These are phyloP conservation scores for Westerdykella sp. DNA, from an alignment of 2,329 filamentous ascomycete genomes.

Conservation along the genomic window DNA sequence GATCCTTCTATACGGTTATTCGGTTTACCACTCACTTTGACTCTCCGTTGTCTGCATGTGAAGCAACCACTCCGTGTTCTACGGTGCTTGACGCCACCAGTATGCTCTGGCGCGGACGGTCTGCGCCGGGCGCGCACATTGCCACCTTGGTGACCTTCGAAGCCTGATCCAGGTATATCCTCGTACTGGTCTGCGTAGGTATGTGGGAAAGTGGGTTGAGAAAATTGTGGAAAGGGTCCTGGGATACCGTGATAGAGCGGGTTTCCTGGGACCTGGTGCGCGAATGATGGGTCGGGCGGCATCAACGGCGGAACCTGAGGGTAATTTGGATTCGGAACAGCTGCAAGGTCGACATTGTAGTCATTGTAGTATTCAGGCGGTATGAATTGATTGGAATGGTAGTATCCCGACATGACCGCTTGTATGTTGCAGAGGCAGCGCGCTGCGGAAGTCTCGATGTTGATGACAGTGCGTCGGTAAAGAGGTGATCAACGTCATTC, in stretches of 20 bases:
- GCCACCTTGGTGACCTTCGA: background rate
- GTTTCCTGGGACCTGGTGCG: constrained; percentile 25
- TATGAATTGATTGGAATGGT: constrained; percentile 27
- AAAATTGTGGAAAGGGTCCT: constrained; percentile 28
- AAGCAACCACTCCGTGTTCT: constrained; percentile 90
- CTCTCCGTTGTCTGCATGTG: constrained; percentile 81
- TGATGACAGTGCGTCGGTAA: constrained; percentile 22
- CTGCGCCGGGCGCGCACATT: constrained; percentile 23
- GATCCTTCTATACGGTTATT: constrained; percentile 5
- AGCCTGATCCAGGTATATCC: constrained; percentile 17
- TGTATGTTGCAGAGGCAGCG: constrained; percentile 5
- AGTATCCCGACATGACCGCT: constrained; percentile 35
- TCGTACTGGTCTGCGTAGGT: constrained; percentile 33
- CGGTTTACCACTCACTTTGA: constrained; percentile 52
- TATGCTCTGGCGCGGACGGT: constrained; percentile 26
- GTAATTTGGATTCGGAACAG: constrained; percentile 16
- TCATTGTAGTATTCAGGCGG: constrained; percentile 35
- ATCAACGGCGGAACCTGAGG: constrained; percentile 24
- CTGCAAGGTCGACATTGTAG: constrained; percentile 30
- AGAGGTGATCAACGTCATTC: constrained; percentile 35
- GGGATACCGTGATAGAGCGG: constrained; percentile 27
- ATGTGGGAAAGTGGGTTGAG: constrained; percentile 27
- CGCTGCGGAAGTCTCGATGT: constrained; percentile 16
- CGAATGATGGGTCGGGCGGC: constrained; percentile 23
- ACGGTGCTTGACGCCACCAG: constrained; percentile 81